Evolutionary conservation across 2,329 filamentous ascomycete species (phyloP), one percentile per base, ranked within the genome.

Genomic region (Hirsutella thompsonii): DNA sequence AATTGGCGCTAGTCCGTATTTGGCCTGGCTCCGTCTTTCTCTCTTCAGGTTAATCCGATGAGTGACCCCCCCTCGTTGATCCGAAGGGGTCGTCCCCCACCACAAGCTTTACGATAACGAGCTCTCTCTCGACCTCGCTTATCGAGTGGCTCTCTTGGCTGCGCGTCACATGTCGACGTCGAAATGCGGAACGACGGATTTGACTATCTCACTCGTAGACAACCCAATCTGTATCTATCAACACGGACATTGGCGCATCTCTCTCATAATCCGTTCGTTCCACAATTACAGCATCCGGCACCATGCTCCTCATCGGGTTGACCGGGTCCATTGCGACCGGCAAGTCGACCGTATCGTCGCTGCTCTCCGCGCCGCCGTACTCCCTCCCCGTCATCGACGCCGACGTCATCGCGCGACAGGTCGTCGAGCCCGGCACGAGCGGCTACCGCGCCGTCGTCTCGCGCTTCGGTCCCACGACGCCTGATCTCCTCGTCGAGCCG

Each of bases 281-380:
- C 23, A 26, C n/a, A n/a, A n/a, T 26, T 11, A 6, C 23, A 26
- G 23, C 23, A 6, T 26, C 23, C 23, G 23, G 6, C 39, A 43
- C 21, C 49, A 42, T 44, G 92, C 76, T 96, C 38, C 79, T 98
- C 55, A 88, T 98, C 53, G 92, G 92, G 43, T 78, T 98, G 20
- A 98, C 92, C 8, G 92, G 92, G 58, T 94, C 89, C 46, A 96
- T 98, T 57, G 92, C 92, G 45, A 98, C 92, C 5, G 92, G 92
- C 60, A 98, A 98, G 74, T 94, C 90, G 36, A 98, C 90, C 49
- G 88, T 95, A 42, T 94, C 92, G 21, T 70, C 74, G 32, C 74
- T 94, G 51, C 83, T 98, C 53, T 78, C 83, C 39, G 71, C 76
- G 4, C 69, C 84, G 5, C 92, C 90, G 0, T 84, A 95, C 69